Evolutionary conservation across 441 rosid genomes (phyloP).

Genomic region (Adansonia madagascariensis): DNA sequence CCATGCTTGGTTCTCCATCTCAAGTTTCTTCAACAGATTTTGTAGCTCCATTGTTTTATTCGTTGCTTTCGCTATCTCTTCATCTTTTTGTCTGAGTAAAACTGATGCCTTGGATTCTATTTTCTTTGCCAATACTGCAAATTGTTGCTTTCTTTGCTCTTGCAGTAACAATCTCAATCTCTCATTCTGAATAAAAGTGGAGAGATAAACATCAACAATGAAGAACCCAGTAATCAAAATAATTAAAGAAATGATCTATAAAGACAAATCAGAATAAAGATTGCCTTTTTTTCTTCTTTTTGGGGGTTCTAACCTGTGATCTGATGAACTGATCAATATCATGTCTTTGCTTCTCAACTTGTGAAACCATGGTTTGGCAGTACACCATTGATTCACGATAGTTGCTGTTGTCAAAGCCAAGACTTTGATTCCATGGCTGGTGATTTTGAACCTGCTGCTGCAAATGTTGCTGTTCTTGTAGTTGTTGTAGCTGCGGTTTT

Average conservation of each 20-base stretch:
- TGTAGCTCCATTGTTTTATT: slow-evolving; percentile 63
- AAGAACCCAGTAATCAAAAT: neutral
- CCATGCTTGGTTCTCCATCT: slow-evolving; percentile 71
- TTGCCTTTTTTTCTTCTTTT: neutral
- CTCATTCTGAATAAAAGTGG: slow-evolving; percentile 50
- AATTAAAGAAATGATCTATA: neutral
- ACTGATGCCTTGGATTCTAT: slow-evolving; percentile 50
- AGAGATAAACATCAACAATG: neutral
- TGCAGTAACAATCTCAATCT: slow-evolving; percentile 53
- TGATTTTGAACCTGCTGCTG: slow-evolving; percentile 33
- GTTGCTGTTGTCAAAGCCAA: slow-evolving; percentile 36
- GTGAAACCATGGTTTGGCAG: slow-evolving; percentile 32
- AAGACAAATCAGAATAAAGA: neutral
- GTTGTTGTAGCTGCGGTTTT: slow-evolving; percentile 22
- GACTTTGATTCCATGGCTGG: slow-evolving; percentile 35
- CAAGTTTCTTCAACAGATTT: slow-evolving; percentile 49
- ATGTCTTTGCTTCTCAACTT: slow-evolving; percentile 51
- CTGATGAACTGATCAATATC: slow-evolving; percentile 62
- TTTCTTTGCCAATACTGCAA: slow-evolving; percentile 41
- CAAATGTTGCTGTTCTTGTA: slow-evolving; percentile 31
- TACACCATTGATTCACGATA: slow-evolving; percentile 27
- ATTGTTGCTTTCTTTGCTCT: slow-evolving; percentile 63
- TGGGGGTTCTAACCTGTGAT: slow-evolving; percentile 49
- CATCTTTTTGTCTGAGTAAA: slow-evolving; percentile 60
- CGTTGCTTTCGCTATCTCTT: slow-evolving; percentile 54